Base-by-base conservation (phyloP, 768 basidiomycete genomes). In the Auricularia sp. region DNA sequence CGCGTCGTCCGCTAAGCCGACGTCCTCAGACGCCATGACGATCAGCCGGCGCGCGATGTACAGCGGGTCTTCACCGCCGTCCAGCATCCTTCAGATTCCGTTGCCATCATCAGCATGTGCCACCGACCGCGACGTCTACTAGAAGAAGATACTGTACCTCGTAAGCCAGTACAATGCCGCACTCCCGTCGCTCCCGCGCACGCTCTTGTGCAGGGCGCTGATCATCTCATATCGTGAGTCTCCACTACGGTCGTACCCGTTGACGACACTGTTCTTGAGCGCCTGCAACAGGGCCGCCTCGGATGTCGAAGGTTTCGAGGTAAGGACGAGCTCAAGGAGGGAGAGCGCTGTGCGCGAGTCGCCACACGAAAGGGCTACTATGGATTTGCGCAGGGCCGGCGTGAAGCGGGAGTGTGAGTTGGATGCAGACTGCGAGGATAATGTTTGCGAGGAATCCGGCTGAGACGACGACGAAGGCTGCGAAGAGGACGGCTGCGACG, bases 111-210 rank as follows among this genome's bases (percentile, higher is more conserved):
- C 23, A 21, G 33, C 51, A 29, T 29, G 23, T 34, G 1, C 11
- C 18, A 54, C 53, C 10, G 11, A n/a, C 53, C n/a, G 11, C 53
- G 7, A 10, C 53, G 8, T 8, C n/a, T 1, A 54, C 18, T 29
- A 29, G 29, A n/a, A 21, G 33, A 63, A 51, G 2, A 23, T 18
- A 61, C 67, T 29, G 54, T 42, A 69, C 72, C 78, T 82, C 10
- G 91, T 90, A 23, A 94, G 79, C 90, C 91, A 94, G 72, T 93
- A 94, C 78, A 93, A 76, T 5, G 91, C 91, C 0, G 90, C 92
- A 69, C 80, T 80, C 5, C 84, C 84, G 67, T 92, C 84, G 64
- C 85, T 84, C 7, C 90, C 92, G 39, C 92, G 81, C 39, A 93
- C 81, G 65, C 84, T 84, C 74, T 94, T 94, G 75, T 94, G 91